Percentiles rank a stretch among this genome's conserved stretches.
phyloP scores from a whole-genome alignment of 495 filamentous ascomycete species.

The Penicillium cataractarum region DNA sequence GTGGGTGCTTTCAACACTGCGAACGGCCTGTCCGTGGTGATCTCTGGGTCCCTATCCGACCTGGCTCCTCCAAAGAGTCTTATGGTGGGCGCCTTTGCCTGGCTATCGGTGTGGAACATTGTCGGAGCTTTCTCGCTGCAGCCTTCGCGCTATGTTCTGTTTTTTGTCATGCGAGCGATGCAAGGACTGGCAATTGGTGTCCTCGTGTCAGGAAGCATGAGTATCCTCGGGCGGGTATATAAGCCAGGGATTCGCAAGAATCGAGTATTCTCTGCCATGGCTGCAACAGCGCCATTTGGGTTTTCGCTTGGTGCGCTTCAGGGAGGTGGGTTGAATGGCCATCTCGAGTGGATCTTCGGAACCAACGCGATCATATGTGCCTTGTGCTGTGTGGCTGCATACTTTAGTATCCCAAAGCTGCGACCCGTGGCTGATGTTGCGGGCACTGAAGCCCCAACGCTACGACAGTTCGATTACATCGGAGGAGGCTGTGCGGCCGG shows the following conservation, averaged over 20 bases:
- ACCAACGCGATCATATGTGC: slow-evolving; percentile 32
- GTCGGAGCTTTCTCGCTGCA: slow-evolving; percentile 42
- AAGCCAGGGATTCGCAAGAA: slow-evolving; percentile 36
- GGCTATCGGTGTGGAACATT: slow-evolving; percentile 45
- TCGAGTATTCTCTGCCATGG: slow-evolving; percentile 36
- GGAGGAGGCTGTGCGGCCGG: slow-evolving; percentile 29
- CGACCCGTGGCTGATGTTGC: slow-evolving; percentile 28
- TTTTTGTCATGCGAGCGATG: slow-evolving; percentile 36
- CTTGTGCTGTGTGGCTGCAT: slow-evolving; percentile 24
- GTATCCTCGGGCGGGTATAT: slow-evolving; percentile 36
- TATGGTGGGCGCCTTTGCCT: slow-evolving; percentile 46
- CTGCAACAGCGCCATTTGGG: slow-evolving; percentile 30
- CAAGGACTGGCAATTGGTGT: slow-evolving; percentile 34
- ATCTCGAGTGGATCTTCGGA: slow-evolving; percentile 37
- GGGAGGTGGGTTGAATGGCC: slow-evolving; percentile 29
- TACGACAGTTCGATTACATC: slow-evolving; percentile 34
- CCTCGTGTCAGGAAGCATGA: slow-evolving; percentile 34
- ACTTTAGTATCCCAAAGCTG: slow-evolving; percentile 28
- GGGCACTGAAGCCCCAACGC: slow-evolving; percentile 23
- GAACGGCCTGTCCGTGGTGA: slow-evolving; percentile 48
- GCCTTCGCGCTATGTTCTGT: slow-evolving; percentile 35
- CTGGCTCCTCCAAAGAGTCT: slow-evolving; percentile 44
- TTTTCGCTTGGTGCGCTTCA: slow-evolving; percentile 33
- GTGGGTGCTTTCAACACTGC: slow-evolving; percentile 45
- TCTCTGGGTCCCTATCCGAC: slow-evolving; percentile 49